A percentile compares a stretch with the other conserved stretches of the same genome.
phyloP scores from a whole-genome alignment of 495 filamentous ascomycete species.

The Aspergillus homomorphus region DNA sequence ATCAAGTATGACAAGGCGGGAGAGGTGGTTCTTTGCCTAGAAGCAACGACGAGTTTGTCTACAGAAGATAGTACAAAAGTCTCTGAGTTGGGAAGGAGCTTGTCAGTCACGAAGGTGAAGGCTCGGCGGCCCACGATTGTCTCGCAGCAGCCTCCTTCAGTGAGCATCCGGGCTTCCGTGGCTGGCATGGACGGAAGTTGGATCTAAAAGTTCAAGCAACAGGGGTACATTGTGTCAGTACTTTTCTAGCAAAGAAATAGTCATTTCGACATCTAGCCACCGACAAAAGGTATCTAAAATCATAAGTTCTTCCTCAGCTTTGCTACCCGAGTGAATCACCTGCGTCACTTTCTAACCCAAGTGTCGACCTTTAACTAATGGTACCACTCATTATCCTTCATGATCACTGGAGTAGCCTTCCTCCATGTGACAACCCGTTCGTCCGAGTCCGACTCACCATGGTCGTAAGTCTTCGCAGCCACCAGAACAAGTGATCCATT shows the following conservation, averaged over 20 bases:
- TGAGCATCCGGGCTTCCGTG: not conserved
- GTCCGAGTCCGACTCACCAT: not conserved
- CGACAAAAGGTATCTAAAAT: too few relatives aligned
- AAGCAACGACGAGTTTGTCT: not conserved
- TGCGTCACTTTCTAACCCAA: too few relatives aligned
- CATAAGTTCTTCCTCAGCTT: too few relatives aligned
- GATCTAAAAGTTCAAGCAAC: not conserved
- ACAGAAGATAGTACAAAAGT: not conserved
- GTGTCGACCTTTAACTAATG: not conserved
- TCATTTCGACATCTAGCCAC: too few relatives aligned
- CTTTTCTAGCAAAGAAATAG: too few relatives aligned
- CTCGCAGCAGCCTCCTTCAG: not conserved
- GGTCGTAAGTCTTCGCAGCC: not conserved
- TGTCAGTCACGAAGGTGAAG: not conserved
- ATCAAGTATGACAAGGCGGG: slow-evolving; percentile 42
- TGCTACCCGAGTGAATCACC: too few relatives aligned
- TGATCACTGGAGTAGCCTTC: not conserved
- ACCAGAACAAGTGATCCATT: not conserved
- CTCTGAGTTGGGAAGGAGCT: not conserved
- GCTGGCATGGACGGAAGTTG: not conserved
- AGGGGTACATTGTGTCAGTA: too few relatives aligned
- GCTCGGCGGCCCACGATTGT: not conserved
- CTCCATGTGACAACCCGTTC: not conserved
- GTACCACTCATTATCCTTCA: not conserved
- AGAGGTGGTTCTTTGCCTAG: slow-evolving; percentile 29